These are phyloP conservation scores for Protea cynaroides DNA, from an alignment of 164 flowering plant species.

Conservation along the genomic window DNA sequence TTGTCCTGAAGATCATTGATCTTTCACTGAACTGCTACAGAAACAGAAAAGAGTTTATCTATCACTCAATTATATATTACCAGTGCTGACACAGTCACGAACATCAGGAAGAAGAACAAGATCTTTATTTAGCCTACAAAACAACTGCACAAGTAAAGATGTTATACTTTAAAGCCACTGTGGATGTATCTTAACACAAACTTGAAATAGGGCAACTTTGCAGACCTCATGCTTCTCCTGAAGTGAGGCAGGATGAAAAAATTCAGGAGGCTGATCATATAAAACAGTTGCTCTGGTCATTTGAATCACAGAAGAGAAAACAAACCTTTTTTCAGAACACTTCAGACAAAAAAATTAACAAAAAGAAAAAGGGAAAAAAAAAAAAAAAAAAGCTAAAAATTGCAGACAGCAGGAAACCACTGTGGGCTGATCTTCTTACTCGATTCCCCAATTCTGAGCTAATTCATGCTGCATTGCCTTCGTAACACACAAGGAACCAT, in stretches of 20 bases:
- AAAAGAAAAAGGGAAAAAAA: no score
- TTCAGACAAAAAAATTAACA: no score
- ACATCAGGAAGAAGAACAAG: slow-evolving; percentile 36
- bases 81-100: slow-evolving; percentile 61
- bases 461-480: slow-evolving; percentile 96
- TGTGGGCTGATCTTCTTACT: slow-evolving; percentile 39
- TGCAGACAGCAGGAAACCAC: background rate
- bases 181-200: background rate
- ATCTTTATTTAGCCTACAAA: slow-evolving; percentile 53
- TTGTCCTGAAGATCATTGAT: background rate
- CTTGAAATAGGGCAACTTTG: background rate
- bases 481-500: slow-evolving; percentile 89
- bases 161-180: background rate
- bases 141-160: slow-evolving; percentile 45
- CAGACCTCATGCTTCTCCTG: slow-evolving; percentile 77
- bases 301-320: slow-evolving; percentile 7
- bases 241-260: slow-evolving; percentile 73
- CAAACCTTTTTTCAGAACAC: background rate
- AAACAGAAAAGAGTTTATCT: slow-evolving; percentile 2
- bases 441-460: slow-evolving; percentile 91
- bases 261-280: slow-evolving; percentile 97
- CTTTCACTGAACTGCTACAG: background rate
- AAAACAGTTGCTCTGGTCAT: slow-evolving; percentile 69
- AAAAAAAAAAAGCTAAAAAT: background rate
- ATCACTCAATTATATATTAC: slow-evolving; percentile 26